Evolutionary conservation across 352 stramenopile species (phyloP).

Genomic region (Pythium brachiatum): DNA sequence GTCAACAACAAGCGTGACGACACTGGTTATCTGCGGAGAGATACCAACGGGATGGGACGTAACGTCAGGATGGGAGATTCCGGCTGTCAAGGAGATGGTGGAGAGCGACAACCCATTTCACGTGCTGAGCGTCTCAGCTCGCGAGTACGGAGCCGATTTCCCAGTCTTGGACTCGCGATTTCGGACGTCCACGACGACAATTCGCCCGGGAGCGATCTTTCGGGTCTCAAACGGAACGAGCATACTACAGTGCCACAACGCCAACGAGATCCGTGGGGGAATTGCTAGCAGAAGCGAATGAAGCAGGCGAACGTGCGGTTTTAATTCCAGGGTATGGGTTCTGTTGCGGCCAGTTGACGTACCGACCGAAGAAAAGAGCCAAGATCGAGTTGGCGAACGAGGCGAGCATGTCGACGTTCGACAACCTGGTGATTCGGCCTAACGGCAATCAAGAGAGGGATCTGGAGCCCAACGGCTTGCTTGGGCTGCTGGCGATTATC

Average conservation of each 20-base stretch:
- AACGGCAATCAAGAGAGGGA: not conserved
- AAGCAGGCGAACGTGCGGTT: not conserved
- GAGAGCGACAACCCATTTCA: not conserved
- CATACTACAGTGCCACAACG: not conserved
- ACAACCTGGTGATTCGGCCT: not conserved
- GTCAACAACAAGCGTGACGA: not conserved
- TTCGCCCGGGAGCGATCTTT: not conserved
- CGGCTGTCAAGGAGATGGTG: conserved; percentile 1
- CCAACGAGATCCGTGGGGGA: not conserved
- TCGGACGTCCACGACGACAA: not conserved
- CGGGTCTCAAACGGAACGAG: not conserved
- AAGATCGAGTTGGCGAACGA: not conserved
- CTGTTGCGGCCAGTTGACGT: not conserved
- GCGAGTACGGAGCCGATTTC: not conserved
- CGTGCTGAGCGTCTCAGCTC: not conserved
- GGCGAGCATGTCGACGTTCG: not conserved
- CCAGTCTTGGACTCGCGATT: not conserved
- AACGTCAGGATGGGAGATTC: not conserved
- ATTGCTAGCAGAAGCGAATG: not conserved
- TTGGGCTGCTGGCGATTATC: not conserved
- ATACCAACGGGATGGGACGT: too few species aligned
- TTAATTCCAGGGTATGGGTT: not conserved
- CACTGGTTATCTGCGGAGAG: not conserved
- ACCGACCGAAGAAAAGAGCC: not conserved
- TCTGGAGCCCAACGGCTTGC: not conserved